phyloP scores from a whole-genome alignment of 2,329 filamentous ascomycete genomes.

The Penicillium paneum region DNA sequence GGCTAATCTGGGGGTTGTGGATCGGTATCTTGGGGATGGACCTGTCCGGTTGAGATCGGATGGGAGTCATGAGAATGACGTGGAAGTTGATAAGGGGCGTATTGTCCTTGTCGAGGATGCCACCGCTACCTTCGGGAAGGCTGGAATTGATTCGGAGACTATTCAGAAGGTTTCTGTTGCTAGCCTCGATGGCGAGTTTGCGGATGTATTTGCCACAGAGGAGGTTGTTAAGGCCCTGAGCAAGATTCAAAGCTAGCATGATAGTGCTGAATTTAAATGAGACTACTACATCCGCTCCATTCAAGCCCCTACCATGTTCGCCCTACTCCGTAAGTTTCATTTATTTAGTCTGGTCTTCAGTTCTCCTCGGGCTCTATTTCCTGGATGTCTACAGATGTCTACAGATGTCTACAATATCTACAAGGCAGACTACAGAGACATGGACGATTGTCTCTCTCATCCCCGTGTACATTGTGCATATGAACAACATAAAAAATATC shows the following conservation, averaged over 20 bases:
- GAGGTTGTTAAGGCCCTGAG: slow-evolving; percentile 35
- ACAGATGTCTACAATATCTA: neutral
- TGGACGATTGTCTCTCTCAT: neutral
- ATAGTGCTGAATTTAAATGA: neutral
- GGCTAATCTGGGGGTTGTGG: slow-evolving; percentile 45
- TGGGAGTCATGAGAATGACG: slow-evolving; percentile 20
- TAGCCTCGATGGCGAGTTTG: slow-evolving; percentile 48
- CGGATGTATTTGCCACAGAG: slow-evolving; percentile 38
- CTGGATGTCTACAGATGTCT: neutral
- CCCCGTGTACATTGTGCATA: neutral
- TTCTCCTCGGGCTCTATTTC: neutral
- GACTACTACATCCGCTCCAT: neutral
- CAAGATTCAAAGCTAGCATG: slow-evolving; percentile 1
- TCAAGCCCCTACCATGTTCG: neutral
- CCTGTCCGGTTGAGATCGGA: slow-evolving; percentile 17
- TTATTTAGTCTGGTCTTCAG: neutral
- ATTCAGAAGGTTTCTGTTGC: slow-evolving; percentile 46
- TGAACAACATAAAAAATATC: no score
- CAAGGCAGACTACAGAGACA: neutral
- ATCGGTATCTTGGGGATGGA: slow-evolving; percentile 23
- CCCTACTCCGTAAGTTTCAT: no score
- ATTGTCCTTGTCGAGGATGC: slow-evolving; percentile 48
- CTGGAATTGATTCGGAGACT: slow-evolving; percentile 45
- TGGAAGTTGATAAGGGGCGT: slow-evolving; percentile 26
- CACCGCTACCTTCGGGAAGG: slow-evolving; percentile 47